These are phyloP conservation scores for Oryza nivara DNA, from an alignment of 176 grass and related monocot genomes.

Conservation along the genomic window DNA sequence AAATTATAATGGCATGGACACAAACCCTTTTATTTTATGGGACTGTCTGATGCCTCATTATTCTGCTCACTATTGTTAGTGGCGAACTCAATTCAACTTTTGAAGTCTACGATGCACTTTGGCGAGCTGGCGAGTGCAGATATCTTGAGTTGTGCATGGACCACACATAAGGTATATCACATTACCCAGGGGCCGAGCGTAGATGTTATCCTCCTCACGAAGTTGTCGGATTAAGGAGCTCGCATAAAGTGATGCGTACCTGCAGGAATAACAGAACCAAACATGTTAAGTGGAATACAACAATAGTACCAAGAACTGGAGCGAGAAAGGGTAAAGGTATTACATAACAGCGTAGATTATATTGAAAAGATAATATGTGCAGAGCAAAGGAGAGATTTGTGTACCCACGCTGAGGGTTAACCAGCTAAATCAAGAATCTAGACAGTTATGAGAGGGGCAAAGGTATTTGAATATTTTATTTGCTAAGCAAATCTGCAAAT, in stretches of 20 bases:
- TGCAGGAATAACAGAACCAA: slow-evolving; percentile 23
- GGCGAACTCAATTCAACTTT: slow-evolving; percentile 33
- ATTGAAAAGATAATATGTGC: too few relatives aligned
- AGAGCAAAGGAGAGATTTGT: too few relatives aligned
- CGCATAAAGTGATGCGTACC: slow-evolving; percentile 73
- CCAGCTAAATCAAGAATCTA: too few relatives aligned
- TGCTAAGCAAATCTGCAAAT: too few relatives aligned
- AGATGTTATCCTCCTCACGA: slow-evolving; percentile 79
- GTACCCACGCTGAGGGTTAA: too few relatives aligned
- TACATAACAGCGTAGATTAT: too few relatives aligned
- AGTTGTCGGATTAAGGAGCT: slow-evolving; percentile 76
- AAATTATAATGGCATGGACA: too few relatives aligned
- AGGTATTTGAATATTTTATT: too few relatives aligned
- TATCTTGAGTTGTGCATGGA: slow-evolving; percentile 69
- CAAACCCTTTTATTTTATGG: too few relatives aligned
- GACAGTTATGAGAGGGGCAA: too few relatives aligned
- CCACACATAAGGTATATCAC: slow-evolving; percentile 96
- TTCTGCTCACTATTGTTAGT: background rate
- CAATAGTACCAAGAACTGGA: background rate
- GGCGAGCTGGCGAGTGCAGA: slow-evolving; percentile 66
- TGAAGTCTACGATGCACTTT: slow-evolving; percentile 62
- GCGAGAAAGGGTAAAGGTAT: too few relatives aligned
- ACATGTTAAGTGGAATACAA: background rate
- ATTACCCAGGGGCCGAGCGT: slow-evolving; percentile 78
- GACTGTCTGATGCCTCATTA: background rate